These are phyloP conservation scores for Pseudogymnoascus sp. DNA, from an alignment of 2,329 filamentous ascomycete species.

Conservation along the genomic window DNA sequence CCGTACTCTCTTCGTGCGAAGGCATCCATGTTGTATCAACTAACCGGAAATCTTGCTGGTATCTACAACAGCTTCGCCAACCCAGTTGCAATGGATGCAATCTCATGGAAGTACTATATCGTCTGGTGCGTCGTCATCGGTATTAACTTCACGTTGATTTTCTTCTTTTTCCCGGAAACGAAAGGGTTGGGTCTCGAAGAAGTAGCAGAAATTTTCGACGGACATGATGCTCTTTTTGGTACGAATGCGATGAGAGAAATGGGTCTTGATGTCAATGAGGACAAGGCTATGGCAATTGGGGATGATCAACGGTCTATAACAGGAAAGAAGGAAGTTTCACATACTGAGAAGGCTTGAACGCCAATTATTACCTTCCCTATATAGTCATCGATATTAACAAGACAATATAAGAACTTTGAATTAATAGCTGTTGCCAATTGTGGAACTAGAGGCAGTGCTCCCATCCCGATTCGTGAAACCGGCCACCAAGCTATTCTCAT, in stretches of 20 bases:
- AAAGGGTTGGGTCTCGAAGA: conserved; percentile 55
- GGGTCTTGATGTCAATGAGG: conserved; percentile 2
- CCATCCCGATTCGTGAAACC: too few species aligned
- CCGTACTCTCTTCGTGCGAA: conserved; percentile 26
- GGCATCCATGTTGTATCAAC: conserved; percentile 25
- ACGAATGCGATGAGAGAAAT: conserved; percentile 7
- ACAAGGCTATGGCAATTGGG: neutral
- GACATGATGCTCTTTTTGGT: conserved; percentile 8
- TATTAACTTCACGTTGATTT: conserved; percentile 39
- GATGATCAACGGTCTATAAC: neutral
- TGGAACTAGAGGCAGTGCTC: too few species aligned
- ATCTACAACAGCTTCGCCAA: conserved; percentile 19
- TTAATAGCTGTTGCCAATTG: too few species aligned
- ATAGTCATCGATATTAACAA: neutral
- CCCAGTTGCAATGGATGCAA: conserved; percentile 13
- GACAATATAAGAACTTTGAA: neutral
- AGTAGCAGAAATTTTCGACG: conserved; percentile 34
- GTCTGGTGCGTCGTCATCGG: conserved; percentile 3
- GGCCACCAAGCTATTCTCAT: too few species aligned
- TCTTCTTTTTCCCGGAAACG: conserved; percentile 55
- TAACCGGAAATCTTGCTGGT: conserved; percentile 22
- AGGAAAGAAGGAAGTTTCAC: neutral
- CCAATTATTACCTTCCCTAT: neutral
- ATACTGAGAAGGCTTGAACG: conserved; percentile 4
- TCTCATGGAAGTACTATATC: conserved; percentile 14